Conservation (phyloP, 805 yeast genomes). For the Lipomyces yamadae region DNA sequence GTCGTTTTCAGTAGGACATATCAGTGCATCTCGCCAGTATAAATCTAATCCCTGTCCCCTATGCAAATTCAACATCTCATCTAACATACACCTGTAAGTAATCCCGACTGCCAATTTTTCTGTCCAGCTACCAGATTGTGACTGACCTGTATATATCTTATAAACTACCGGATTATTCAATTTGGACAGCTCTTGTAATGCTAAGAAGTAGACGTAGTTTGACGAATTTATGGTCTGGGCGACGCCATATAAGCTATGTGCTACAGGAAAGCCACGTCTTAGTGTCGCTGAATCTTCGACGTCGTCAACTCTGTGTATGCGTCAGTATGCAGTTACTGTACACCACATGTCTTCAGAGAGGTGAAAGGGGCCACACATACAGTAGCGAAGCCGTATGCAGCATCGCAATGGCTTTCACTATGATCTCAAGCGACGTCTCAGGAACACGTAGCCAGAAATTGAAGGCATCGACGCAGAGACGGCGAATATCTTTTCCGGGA, state of each 20-base stretch:
- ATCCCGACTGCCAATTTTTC: not conserved
- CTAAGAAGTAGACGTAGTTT: constrained; percentile 77
- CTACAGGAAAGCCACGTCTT: constrained; percentile 78
- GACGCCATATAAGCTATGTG: constrained; percentile 76
- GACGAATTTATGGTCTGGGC: constrained; percentile 85
- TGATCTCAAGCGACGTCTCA: constrained; percentile 45
- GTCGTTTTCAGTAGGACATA: constrained; percentile 63
- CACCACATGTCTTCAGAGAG: not conserved
- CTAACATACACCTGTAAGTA: constrained; percentile 55
- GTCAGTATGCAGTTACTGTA: not conserved
- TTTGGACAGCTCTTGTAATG: constrained; percentile 57
- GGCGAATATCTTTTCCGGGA: constrained; percentile 63
- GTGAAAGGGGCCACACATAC: constrained; percentile 22
- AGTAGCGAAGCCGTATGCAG: constrained; percentile 70
- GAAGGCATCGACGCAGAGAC: constrained; percentile 56
- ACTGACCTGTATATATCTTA: constrained; percentile 31
- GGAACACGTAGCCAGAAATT: constrained; percentile 57
- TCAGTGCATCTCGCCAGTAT: constrained; percentile 76
- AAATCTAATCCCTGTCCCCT: constrained; percentile 90
- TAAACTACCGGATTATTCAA: constrained; percentile 42
- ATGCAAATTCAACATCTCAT: constrained; percentile 80
- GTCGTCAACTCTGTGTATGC: constrained; percentile 65
- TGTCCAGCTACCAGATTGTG: not conserved
- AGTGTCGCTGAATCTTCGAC: constrained; percentile 77
- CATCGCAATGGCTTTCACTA: constrained; percentile 59